Evolutionary conservation across 768 basidiomycete genomes (phyloP).

Genomic region (Rubroboletus pulcherrimus): DNA sequence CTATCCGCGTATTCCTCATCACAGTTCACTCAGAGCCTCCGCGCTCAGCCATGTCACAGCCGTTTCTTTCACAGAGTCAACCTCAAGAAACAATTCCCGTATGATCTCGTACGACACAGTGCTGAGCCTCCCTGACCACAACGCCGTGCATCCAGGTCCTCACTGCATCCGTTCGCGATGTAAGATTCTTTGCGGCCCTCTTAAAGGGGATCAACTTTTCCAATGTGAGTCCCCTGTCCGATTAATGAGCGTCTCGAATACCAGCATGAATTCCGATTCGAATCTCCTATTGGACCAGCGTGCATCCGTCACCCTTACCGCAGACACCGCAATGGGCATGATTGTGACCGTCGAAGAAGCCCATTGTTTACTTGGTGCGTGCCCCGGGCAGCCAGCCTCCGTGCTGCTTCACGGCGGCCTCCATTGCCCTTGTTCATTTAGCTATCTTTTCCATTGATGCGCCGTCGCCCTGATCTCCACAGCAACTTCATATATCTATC

Average conservation of each 20-base stretch:
- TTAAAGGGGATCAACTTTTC: slow-evolving; percentile 80
- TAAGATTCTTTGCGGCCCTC: slow-evolving; percentile 74
- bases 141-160: slow-evolving; percentile 42
- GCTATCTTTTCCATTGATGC: neutral
- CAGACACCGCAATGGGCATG: slow-evolving; percentile 66
- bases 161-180: slow-evolving; percentile 71
- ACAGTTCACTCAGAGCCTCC: neutral
- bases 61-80: slow-evolving; percentile 16
- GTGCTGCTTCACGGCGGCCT: neutral
- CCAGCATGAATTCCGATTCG: slow-evolving; percentile 2
- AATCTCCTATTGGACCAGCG: slow-evolving; percentile 41
- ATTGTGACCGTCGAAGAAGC: slow-evolving; percentile 84
- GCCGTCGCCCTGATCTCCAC: neutral
- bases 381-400: slow-evolving; percentile 1
- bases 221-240: slow-evolving; percentile 50
- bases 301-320: slow-evolving; percentile 69
- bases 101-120: neutral
- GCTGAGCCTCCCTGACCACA: slow-evolving; percentile 2
- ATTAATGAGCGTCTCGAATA: neutral
- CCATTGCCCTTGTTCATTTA: neutral
- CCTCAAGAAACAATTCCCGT: slow-evolving; percentile 23
- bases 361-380: slow-evolving; percentile 70
- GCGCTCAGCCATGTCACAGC: slow-evolving; percentile 19
- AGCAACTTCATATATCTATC: slow-evolving; percentile 84
- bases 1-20: neutral